Base-by-base conservation (phyloP, 176 grass and related monocot genomes). In the Eleusine indica region DNA sequence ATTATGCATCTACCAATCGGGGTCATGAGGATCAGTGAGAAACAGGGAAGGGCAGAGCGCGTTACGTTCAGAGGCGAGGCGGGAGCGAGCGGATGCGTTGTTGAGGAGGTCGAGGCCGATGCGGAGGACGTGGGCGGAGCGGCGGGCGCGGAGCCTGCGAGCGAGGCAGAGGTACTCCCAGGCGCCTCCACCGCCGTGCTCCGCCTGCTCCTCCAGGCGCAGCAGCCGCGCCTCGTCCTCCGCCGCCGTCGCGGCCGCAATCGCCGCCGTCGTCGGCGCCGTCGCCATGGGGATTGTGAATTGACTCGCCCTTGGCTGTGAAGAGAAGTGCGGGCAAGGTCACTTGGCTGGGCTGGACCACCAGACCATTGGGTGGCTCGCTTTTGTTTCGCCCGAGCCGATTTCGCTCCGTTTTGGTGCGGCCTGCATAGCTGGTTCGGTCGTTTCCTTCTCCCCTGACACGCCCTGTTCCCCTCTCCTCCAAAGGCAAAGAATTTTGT, bases 131-230 rank as follows among this genome's bases (percentile, higher is more conserved):
- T 82, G 84, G 81, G 75, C 86, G 64, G 96, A 78, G 70, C 96
- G 93, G 80, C 93, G 96, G n/a, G 53, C 87, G 60, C 87, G 94
- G 77, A 99, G 93, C 58, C 88, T 86, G 80, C 93, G 91, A 48
- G 92, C 96, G 76, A 99, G 96, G 81, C 80, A 96, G 70, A 99
- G 87, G 85, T 94, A 99, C 49, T 99, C 96, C 93, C 96, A 99
- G 38, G 86, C 83, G 21, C 96, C 91, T n/a, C 93, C 96, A n/a
- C 96, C 96, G 75, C 93, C 93, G 83, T 94, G 85, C 58, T 88
- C 83, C 44, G 89, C 96, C 81, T 99, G 96, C 28, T 90, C 89
- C 91, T 96, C 96, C 4, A 99, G 89, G n/a, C 75, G 85, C 46
- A 90, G 80, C 77, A 99, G 85, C 51, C 70, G 85, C 19, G 77